These are phyloP conservation scores for Jatropha curcas DNA, from an alignment of 345 rosid species.

Conservation along the genomic window DNA sequence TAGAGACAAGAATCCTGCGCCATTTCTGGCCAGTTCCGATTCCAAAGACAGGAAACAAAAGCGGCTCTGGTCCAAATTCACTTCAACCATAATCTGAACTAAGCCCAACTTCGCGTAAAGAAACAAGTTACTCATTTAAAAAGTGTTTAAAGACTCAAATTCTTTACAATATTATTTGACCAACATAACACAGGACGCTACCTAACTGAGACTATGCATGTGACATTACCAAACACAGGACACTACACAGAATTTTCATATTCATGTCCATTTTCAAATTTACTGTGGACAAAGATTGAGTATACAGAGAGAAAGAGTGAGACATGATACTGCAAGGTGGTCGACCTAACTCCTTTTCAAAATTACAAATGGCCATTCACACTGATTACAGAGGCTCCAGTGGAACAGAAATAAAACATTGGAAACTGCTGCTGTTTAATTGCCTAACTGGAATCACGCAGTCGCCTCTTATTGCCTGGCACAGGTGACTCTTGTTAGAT, in stretches of 20 bases:
- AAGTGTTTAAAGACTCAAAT: neutral
- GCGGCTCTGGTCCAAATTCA: too few relatives aligned
- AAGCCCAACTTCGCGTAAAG: neutral
- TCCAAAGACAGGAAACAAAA: too few relatives aligned
- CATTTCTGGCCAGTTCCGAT: too few relatives aligned
- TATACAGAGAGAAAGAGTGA: neutral
- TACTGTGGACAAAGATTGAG: neutral
- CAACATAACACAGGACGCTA: neutral
- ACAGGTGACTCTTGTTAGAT: neutral
- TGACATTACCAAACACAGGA: too few relatives aligned
- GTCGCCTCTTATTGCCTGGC: neutral
- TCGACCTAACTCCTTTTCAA: neutral
- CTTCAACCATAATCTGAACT: neutral
- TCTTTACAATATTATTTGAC: neutral
- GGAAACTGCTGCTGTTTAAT: neutral
- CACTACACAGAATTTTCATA: slow-evolving; percentile 13
- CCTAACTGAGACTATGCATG: neutral
- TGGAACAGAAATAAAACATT: too few relatives aligned
- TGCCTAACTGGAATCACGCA: too few relatives aligned
- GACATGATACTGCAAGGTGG: neutral
- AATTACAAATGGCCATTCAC: neutral
- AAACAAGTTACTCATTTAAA: too few relatives aligned
- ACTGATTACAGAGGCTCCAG: neutral
- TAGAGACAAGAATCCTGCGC: too few relatives aligned
- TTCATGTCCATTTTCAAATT: neutral